Evolutionary conservation across 1,284 basidiomycete genomes (phyloP), one percentile per base, ranked within the genome.

Genomic region (Apiotrichum gamsii): DNA sequence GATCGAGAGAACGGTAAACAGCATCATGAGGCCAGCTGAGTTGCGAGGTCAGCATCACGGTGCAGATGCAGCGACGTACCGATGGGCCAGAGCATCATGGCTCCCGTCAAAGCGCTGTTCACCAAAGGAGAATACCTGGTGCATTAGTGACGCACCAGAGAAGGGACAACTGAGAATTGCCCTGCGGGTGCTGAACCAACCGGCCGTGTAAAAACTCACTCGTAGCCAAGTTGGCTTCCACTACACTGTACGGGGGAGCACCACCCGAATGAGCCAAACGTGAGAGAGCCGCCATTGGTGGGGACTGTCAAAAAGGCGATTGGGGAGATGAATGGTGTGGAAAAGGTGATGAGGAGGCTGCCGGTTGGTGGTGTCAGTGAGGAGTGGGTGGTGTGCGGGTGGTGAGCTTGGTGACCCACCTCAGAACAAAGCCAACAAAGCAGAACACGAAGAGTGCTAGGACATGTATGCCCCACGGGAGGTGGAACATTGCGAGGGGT

Each of bases 81-180:
- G n/a, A 70, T 59, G 1, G 62, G 59, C 68, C 68, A 70, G 20
- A 70, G 57, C 25, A 70, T 55, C 65, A 69, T 69, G 0, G 51
- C 62, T 4, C 61, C 58, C 5, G 68, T 69, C 35, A 70, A 49
- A 30, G 67, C 57, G 14, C 40, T 45, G 38, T 68, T 61, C 11
- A 70, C 65, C 29, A 65, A 57, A 0, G 58, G 57, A 1, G 62
- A 65, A 46, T 61, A 70, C 39, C 64, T 66, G 11, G 8, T 24
- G 18, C n/a, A 10, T 38, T 20, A 38, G 36, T 18, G 8, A 8
- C 18, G 6, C 25, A 28, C n/a, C n/a, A n/a, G n/a, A n/a, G n/a
- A n/a, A n/a, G n/a, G n/a, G n/a, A n/a, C n/a, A n/a, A n/a, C n/a
- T n/a, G n/a, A n/a, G n/a, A n/a, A n/a, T n/a, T n/a, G n/a, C n/a